Conservation (phyloP, 2,329 filamentous ascomycete genomes). For the Rhinocladiella similis region DNA sequence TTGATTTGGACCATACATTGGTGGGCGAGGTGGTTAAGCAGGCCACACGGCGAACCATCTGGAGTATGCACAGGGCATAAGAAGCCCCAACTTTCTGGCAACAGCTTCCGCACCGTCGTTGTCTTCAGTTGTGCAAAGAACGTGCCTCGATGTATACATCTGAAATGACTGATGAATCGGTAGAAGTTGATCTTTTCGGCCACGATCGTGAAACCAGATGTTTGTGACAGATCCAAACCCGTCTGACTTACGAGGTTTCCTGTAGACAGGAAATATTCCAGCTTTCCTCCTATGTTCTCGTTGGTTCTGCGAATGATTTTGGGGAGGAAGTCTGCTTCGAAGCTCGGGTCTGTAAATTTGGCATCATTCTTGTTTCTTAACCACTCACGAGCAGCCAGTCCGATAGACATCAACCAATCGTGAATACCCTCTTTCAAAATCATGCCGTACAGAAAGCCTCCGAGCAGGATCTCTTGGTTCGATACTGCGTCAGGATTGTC, state of each 20-base stretch:
- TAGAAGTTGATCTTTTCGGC: constrained; percentile 99
- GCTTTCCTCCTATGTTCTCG: constrained; percentile 79
- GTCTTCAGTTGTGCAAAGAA: constrained; percentile 99
- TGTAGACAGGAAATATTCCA: constrained; percentile 96
- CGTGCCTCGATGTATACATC: constrained; percentile 97
- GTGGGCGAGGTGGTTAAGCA: constrained; percentile 92
- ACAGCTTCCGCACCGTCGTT: constrained; percentile 89
- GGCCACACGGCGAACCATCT: constrained; percentile 90
- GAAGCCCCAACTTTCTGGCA: constrained; percentile 98
- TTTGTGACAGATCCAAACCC: constrained; percentile 90
- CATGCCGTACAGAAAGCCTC: constrained; percentile 91
- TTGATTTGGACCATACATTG: constrained; percentile 88
- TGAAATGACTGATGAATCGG: constrained; percentile 97
- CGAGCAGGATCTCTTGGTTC: constrained; percentile 91
- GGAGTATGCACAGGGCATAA: constrained; percentile 96
- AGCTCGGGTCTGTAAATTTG: constrained; percentile 72
- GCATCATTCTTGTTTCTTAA: constrained; percentile 51
- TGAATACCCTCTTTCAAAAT: constrained; percentile 93
- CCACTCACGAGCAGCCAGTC: constrained; percentile 56
- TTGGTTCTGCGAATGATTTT: constrained; percentile 80
- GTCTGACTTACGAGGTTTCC: constrained; percentile 90
- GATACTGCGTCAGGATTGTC: constrained; percentile 97
- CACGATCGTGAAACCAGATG: constrained; percentile 91
- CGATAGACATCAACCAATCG: constrained; percentile 75
- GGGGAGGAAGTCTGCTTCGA: constrained; percentile 74